phyloP scores from a whole-genome alignment of 2,329 filamentous ascomycete species.

The Neopestalotiopsis rosae region DNA sequence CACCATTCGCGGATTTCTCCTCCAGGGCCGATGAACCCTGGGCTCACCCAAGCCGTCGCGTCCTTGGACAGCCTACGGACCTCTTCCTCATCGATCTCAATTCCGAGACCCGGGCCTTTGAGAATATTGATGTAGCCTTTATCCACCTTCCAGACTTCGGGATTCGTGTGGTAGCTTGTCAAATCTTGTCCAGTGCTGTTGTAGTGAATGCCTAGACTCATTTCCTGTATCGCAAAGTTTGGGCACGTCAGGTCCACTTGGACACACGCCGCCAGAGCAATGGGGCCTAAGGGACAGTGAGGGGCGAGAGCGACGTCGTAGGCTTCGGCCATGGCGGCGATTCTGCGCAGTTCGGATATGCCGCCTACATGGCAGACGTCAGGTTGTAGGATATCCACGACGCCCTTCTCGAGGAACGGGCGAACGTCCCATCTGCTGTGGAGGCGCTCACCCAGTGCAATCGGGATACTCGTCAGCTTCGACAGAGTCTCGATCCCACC shows the following conservation, averaged over 20 bases:
- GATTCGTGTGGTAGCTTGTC: constrained; percentile 69
- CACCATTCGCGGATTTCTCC: constrained; percentile 74
- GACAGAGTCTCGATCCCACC: constrained; percentile 67
- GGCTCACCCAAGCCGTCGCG: constrained; percentile 67
- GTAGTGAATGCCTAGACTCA: constrained; percentile 82
- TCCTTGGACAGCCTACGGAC: constrained; percentile 64
- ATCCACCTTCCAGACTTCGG: constrained; percentile 69
- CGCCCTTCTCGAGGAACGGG: constrained; percentile 70
- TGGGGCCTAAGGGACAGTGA: constrained; percentile 75
- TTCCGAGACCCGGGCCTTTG: constrained; percentile 67
- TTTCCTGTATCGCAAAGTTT: constrained; percentile 78
- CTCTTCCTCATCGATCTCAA: constrained; percentile 73
- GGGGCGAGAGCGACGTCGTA: constrained; percentile 78
- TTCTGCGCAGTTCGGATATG: constrained; percentile 72
- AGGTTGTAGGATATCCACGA: constrained; percentile 75
- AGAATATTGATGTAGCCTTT: constrained; percentile 68
- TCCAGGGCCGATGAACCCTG: constrained; percentile 71
- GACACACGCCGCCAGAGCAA: constrained; percentile 73
- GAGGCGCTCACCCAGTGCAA: constrained; percentile 75
- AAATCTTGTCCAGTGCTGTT: constrained; percentile 71
- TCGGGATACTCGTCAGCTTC: constrained; percentile 63
- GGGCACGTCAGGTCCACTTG: constrained; percentile 66
- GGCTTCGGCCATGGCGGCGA: constrained; percentile 73
- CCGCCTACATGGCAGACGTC: constrained; percentile 76
- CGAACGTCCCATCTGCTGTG: constrained; percentile 77